Evolutionary conservation across 805 yeast species (phyloP), one percentile per base, ranked within the genome.

Genomic region (Candida corydali): DNA sequence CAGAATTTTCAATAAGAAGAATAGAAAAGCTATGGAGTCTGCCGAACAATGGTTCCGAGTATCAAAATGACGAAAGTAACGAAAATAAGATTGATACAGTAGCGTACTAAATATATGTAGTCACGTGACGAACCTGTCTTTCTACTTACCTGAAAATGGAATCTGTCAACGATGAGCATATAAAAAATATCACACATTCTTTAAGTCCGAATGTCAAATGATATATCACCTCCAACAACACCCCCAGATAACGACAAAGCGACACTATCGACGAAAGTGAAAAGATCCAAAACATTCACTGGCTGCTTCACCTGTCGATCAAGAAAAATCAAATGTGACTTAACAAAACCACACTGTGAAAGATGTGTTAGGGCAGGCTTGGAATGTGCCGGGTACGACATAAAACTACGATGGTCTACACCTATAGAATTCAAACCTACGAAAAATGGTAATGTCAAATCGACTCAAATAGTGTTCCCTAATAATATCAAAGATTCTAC

Each of bases 241-340:
- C 8, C 3, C 11, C 22, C 15, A 6, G 22, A 32, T 11, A 7
- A 16, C 8, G 4, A 20, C 4, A 14, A 11, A 3, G 3, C 6
- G 16, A 12, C 8, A 7, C 28, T 14, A 32, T n/a, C 27, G n/a
- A 23, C n/a, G 11, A 42, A 46, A 33, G 36, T 26, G 18, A 52
- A 52, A 38, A 32, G 61, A 35, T 55, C 68, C 30, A 88, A 87
- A 53, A 80, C 93, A 0, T 87, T 86, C 52, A 79, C 85, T 0
- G 96, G 96, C 1, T 88, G 96, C 54, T 86, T 86, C 67, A 85
- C 95, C 0, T 87, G 96, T 51, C 70, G 96, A 29, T 65, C 80
- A 11, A 59, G 96, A 30, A 84, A 86, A 56, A 80, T 87, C 32
- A 79, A 84, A 40, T 88, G 96, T 57, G 95, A 86, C 54, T 63